Base-by-base conservation (phyloP, 1,139 yeast genomes). In the Arxiozyma telluris region DNA sequence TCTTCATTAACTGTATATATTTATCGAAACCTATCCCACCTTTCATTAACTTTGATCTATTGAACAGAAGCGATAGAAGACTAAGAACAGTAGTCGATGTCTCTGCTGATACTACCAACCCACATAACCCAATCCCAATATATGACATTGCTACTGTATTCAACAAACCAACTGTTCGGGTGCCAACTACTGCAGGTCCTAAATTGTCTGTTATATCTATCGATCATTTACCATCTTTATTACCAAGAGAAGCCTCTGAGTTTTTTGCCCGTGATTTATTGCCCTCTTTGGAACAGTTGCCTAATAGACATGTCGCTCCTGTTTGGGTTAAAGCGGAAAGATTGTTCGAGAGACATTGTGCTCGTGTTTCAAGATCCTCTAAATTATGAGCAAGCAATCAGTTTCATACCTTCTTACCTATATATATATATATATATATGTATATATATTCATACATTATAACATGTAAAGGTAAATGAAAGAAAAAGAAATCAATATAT, bases 81-180 rank as follows among this genome's bases (percentile, higher is more conserved):
- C 80, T 93, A 68, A 84, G 93, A 71, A 88, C 94, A 22, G 89
- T 94, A 60, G 97, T 93, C 52, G 98, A 93, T 71, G 98, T 93
- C 55, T 88, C 96, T 55, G 98, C 98, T 56, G 98, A 94, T 73
- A 93, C 98, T 52, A 93, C 98, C 54, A 94, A 93, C 72, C 98
- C 98, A 57, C 94, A 90, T 76, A 93, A 93, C 75, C 98, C 98
- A 57, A 81, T 93, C 59, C 98, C 98, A 59, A 93, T 93, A 55
- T 94, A 93, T 73, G 77, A 81, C 41, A 77, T 88, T 61, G 95
- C 96, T 55, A 93, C 98, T 39, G 91, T 86, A 17, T 93, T 93
- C 75, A 80, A 82, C 61, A 82, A 87, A 63, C 99, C 98, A 62
- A 90, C 96, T 9, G 97, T 88, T 47, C 73, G 74, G 17, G 98